Base-by-base conservation (phyloP, 2,329 filamentous ascomycete genomes). In the Madurella mycetomatis region DNA sequence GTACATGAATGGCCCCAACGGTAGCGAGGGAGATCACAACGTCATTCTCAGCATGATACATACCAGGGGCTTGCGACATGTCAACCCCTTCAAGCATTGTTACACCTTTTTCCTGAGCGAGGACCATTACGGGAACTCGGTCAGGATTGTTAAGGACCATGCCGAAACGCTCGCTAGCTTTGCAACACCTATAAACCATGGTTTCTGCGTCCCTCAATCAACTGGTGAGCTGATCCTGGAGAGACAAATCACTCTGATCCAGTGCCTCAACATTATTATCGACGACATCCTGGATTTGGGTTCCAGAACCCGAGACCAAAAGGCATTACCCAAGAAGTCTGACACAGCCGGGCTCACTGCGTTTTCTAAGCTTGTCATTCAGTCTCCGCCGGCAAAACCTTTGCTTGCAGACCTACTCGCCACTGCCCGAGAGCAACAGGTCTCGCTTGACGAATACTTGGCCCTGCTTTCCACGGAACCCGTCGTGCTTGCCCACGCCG, bases 91-190 rank as follows among this genome's bases (percentile, higher is more conserved):
- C 53, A 62, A 60, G 7, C 41, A 73, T 47, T 67, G 64, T 30
- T 74, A 67, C 40, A 72, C 68, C 2, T 54, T 73, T 4, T 76
- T 77, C 59, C 17, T 65, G 0, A 76, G 76, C 45, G 73, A 63
- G 15, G 40, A 53, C 0, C 78, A 51, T 0, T 78, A 78, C 46
- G 75, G 75, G 1, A 30, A 60, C n/a, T 70, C 68, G 0, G 64
- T 64, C 47, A 50, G 61, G n/a, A 56, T 71, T 25, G 34, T 54
- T n/a, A 52, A 57, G 2, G 56, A 64, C 5, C 57, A 58, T 34
- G 53, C 60, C 11, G 50, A 65, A 37, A 40, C 62, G 17, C 58
- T 69, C 41, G 50, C 53, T 25, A 58, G 11, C 7, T 65, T 70
- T 1, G 31, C n/a, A 5, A 51, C 57, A 1, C 64, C 63, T 15